Base-by-base conservation (phyloP, 2,329 filamentous ascomycete genomes). In the Hypoxylon sp. region DNA sequence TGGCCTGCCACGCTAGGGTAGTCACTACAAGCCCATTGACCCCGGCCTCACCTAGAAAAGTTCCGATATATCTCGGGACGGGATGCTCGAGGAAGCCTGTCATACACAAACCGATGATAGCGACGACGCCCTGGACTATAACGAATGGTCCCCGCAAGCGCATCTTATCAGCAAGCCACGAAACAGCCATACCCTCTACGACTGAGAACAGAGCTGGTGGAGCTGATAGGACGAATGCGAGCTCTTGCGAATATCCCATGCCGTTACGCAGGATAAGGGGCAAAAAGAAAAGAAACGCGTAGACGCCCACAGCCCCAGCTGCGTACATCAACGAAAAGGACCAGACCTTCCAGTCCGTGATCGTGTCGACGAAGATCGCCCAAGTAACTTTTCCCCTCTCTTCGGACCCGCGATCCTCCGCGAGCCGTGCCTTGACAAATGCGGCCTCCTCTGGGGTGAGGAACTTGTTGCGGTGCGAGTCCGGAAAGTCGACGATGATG, bases 401-500 rank as follows among this genome's bases (percentile, higher is more conserved):
- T 17, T 70, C 68, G 9, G 58, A 48, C 3, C 75, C 77, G 34
- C 75, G 78, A 30, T 74, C 73, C 36, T 73, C 72, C 11, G 72
- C 68, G 32, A 79, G 72, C 5, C 76, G 73, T 6, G 67, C 70
- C 19, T 69, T 67, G 19, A 79, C 60, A 32, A 77, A 76, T 6
- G 72, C 71, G 13, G 72, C 78, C 65, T 85, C 81, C 7, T 80
- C 74, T 4, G 79, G 72, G 2, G 78, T 78, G 30, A 85, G 77
- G 74, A 83, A 85, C 32, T 75, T 79, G 32, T 82, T 80, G 21
- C 77, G 69, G 41, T 80, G 72, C 2, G 75, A 81, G 19, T 78
- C 75, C 0, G 83, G 83, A 50, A 81, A 84, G 72, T 86, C 84
- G 25, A 81, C 80, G 13, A 85, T 82, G 72, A 84, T 78, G 73